phyloP scores from a whole-genome alignment of 805 yeast genomes.

The Trichomonascus vanleenenianus region DNA sequence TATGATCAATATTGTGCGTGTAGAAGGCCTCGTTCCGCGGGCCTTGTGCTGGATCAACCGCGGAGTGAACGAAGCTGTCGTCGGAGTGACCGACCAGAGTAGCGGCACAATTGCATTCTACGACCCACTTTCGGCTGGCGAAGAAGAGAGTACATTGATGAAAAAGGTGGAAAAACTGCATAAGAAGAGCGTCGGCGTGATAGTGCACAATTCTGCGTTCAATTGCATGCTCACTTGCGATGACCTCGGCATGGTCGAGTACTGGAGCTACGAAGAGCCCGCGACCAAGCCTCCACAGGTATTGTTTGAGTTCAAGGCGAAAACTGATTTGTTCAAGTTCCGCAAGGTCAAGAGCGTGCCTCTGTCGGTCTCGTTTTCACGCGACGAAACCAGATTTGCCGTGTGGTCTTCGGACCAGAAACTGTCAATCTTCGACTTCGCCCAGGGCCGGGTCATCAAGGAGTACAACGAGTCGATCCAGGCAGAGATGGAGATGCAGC shows the following conservation, averaged over 20 bases:
- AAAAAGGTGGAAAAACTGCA: constrained; percentile 18
- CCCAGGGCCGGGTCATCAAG: constrained; percentile 28
- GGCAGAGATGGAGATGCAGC: constrained; percentile 23
- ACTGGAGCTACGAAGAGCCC: constrained; percentile 26
- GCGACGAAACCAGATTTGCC: constrained; percentile 26
- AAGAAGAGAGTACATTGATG: constrained; percentile 8
- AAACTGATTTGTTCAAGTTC: constrained; percentile 34
- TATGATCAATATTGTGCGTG: constrained; percentile 29
- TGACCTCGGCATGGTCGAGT: constrained; percentile 30
- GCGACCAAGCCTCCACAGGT: constrained; percentile 10
- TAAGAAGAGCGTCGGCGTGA: constrained; percentile 17
- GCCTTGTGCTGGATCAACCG: constrained; percentile 21
- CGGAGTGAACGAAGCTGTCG: constrained; percentile 5
- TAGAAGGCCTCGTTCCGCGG: constrained; percentile 23
- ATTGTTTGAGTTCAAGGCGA: constrained; percentile 32
- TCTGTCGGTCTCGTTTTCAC: constrained; percentile 20
- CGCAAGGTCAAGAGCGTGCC: constrained; percentile 29
- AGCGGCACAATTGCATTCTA: constrained; percentile 17
- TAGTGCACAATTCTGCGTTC: constrained; percentile 20
- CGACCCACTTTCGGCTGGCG: constrained; percentile 18
- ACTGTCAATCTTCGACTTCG: constrained; percentile 29
- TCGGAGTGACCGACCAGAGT: constrained; percentile 17
- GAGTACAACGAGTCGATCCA: constrained; percentile 27
- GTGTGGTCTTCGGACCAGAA: constrained; percentile 26
- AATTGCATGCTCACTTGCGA: constrained; percentile 28